Evolutionary conservation across 371 early-diverging fungal species (phyloP).

Genomic region (Mortierella sp.): DNA sequence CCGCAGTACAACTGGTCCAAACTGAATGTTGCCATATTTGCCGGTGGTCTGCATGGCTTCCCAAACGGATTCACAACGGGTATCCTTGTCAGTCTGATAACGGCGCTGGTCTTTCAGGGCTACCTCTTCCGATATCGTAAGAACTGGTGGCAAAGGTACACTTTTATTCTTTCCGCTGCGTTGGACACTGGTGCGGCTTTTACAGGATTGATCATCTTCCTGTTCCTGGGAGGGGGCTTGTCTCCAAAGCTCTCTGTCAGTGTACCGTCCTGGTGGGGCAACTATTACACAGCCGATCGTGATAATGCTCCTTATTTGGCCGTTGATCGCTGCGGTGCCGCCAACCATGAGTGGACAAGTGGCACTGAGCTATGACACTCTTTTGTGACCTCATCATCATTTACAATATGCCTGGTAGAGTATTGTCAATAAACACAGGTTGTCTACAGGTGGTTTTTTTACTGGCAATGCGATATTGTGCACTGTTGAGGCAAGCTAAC

Average conservation of each 20-base stretch:
- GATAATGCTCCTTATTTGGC: slow-evolving; percentile 20
- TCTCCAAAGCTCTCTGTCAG: slow-evolving; percentile 33
- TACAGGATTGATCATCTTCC: slow-evolving; percentile 61
- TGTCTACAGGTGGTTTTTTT: too few species aligned
- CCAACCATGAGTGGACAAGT: slow-evolving; percentile 17
- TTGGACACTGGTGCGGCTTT: slow-evolving; percentile 75
- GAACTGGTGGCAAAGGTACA: slow-evolving; percentile 78
- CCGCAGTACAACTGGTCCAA: slow-evolving; percentile 23
- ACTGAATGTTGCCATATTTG: slow-evolving; percentile 27
- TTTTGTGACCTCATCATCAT: too few species aligned
- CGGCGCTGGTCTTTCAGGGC: slow-evolving; percentile 72
- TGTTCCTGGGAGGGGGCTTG: slow-evolving; percentile 45
- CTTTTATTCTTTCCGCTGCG: slow-evolving; percentile 79
- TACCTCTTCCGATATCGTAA: slow-evolving; percentile 66
- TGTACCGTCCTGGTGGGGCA: slow-evolving; percentile 34
- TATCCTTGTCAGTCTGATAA: slow-evolving; percentile 63
- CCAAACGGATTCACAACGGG: slow-evolving; percentile 25
- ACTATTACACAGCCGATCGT: slow-evolving; percentile 13
- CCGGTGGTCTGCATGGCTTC: slow-evolving; percentile 21
- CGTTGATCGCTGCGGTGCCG: slow-evolving; percentile 27
- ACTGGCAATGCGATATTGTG: too few species aligned
- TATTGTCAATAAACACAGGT: too few species aligned
- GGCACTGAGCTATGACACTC: not conserved
- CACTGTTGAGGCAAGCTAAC: too few species aligned
- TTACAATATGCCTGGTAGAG: too few species aligned